A percentile compares a stretch with the other conserved stretches of the same genome.
phyloP scores from a whole-genome alignment of 345 rosid genomes.

The Reutealis trisperma region DNA sequence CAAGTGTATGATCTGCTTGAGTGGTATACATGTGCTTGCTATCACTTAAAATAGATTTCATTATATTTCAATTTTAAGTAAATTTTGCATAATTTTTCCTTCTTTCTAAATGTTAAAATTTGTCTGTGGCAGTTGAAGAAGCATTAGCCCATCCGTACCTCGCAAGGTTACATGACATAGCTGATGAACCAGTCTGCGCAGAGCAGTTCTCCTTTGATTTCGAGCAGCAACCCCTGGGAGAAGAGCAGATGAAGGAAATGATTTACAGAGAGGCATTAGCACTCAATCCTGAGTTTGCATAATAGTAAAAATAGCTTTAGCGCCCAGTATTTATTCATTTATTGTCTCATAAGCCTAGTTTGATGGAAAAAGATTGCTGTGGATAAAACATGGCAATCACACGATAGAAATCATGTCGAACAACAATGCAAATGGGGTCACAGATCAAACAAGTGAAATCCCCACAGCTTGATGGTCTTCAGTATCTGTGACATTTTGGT shows the following conservation, averaged over 20 bases:
- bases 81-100: no score
- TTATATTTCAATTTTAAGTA: background rate
- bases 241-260: constrained; percentile 93
- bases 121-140: constrained; percentile 70
- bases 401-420: background rate
- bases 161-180: constrained; percentile 73
- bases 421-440: background rate
- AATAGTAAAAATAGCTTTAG: constrained; percentile 5
- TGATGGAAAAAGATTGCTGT: background rate
- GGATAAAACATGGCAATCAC: background rate
- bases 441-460: background rate
- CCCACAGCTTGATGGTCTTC: background rate
- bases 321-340: background rate
- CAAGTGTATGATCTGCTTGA: background rate
- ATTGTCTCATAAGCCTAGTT: background rate
- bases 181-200: constrained; percentile 84
- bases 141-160: constrained; percentile 91
- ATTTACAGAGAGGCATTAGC: constrained; percentile 74
- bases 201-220: constrained; percentile 83
- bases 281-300: constrained; percentile 72
- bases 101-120: constrained; percentile 4
- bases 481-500: background rate
- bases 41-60: background rate
- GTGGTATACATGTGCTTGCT: background rate
- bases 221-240: constrained; percentile 75